Base-by-base conservation (phyloP, 441 rosid species). In the Corymbia citriodora region DNA sequence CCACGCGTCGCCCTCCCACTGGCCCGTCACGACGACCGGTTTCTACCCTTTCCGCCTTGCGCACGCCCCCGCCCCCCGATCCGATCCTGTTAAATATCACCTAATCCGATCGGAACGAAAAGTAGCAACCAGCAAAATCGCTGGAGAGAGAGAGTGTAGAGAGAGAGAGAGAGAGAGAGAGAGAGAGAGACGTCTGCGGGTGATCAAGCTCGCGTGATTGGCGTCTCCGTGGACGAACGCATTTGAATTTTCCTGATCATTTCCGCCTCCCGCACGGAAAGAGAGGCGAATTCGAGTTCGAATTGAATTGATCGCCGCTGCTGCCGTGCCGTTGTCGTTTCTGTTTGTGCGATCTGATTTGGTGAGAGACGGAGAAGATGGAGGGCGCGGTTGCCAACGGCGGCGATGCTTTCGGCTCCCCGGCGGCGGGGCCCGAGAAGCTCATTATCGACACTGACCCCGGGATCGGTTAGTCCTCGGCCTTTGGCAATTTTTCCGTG, bases 391-490 rank as follows among this genome's bases (percentile, higher is more conserved):
- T 61, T 57, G 79, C 90, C 63, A 83, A 89, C 74, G 92, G 15
- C 91, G 92, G 90, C 72, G 90, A 90, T 91, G 89, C 90, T 87
- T 91, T 92, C 59, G 91, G 36, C 82, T 48, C 93, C 12, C 49
- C 90, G 45, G 88, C 90, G 36, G 89, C 45, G 45, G 45, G 90
- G 53, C 92, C 93, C 90, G 92, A 93, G 88, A 96, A 97, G 96
- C 94, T 97, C 96, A 94, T 98, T 91, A 98, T 98, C 89, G 99
- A 98, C 90, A 98, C 99, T 40, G 99, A 98, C 91, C 99, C 99
- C 23, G 99, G 99, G 88, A 97, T 97, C 89, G 99, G 99, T 97
- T 54, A 94, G 95, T 72, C 72, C 11, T 88, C 86, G 31, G 31
- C 68, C 31, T 13, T 27, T 12, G 31, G 31, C 70, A 3, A 18